phyloP scores from a whole-genome alignment of 306 rosid species.

The Cucumis cinereus region DNA sequence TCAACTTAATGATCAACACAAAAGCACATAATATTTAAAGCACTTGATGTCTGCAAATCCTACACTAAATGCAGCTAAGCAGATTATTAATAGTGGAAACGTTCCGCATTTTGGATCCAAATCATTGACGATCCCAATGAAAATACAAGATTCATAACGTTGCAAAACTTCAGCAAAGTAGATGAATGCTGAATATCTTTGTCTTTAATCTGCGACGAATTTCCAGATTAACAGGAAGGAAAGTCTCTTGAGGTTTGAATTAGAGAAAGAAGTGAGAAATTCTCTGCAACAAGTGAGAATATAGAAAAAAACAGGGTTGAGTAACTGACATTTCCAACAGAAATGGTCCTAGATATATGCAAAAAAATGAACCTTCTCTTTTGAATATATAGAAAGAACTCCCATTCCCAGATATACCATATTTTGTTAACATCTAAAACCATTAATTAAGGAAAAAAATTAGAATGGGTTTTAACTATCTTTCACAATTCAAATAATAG shows the following conservation, averaged over 20 bases:
- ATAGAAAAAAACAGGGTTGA: neutral
- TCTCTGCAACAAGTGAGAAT: neutral
- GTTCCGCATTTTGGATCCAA: neutral
- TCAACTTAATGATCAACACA: constrained; percentile 1
- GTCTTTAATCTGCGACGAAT: too few species aligned
- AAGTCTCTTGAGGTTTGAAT: too few species aligned
- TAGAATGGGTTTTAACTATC: neutral
- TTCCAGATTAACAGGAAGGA: too few species aligned
- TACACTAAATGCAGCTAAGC: neutral
- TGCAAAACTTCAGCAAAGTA: neutral
- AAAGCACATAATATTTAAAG: neutral
- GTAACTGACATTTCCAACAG: neutral
- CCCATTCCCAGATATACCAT: neutral
- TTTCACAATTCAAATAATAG: neutral
- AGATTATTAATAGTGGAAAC: neutral
- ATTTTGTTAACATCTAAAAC: neutral
- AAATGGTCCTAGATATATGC: neutral
- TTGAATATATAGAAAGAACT: neutral
- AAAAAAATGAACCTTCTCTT: neutral
- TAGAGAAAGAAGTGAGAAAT: too few species aligned
- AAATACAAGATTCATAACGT: neutral
- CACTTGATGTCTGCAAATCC: neutral
- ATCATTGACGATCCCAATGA: neutral
- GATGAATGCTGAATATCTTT: neutral
- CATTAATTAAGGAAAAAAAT: neutral